Evolutionary conservation across 83 land plant genomes (phyloP).

Genomic region (Diphasiastrum complanatum): DNA sequence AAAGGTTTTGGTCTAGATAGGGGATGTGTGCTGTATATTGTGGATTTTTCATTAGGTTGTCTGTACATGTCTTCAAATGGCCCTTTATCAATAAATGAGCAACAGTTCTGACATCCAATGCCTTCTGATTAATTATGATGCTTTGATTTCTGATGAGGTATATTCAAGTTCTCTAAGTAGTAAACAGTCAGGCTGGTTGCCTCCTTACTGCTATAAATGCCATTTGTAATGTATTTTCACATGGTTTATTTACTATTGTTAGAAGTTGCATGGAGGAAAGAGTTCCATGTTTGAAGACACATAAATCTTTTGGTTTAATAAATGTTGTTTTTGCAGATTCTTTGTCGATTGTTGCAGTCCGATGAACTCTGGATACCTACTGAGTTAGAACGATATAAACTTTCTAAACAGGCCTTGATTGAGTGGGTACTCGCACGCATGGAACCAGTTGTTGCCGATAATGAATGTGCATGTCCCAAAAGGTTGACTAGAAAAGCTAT

Average conservation of each 20-base stretch:
- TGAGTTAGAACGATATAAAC: constrained; percentile 35
- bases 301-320: background rate
- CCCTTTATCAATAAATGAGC: too few species aligned
- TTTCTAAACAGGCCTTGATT: constrained; percentile 29
- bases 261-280: background rate
- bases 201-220: too few species aligned
- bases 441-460: background rate
- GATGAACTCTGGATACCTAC: constrained; percentile 38
- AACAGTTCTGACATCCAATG: too few species aligned
- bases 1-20: too few species aligned
- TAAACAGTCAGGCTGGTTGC: too few species aligned
- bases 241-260: background rate
- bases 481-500: background rate
- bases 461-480: constrained; percentile 3
- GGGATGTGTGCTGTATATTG: too few species aligned
- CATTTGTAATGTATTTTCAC: too few species aligned
- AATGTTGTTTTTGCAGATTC: constrained; percentile 19
- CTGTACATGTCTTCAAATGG: too few species aligned
- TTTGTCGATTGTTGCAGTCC: constrained; percentile 31
- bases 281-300: background rate
- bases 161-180: too few species aligned
- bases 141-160: too few species aligned
- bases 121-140: too few species aligned
- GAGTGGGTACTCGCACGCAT: constrained; percentile 37
- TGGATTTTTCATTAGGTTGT: too few species aligned